phyloP scores from a whole-genome alignment of 306 rosid species.

The Carpinus fangiana region DNA sequence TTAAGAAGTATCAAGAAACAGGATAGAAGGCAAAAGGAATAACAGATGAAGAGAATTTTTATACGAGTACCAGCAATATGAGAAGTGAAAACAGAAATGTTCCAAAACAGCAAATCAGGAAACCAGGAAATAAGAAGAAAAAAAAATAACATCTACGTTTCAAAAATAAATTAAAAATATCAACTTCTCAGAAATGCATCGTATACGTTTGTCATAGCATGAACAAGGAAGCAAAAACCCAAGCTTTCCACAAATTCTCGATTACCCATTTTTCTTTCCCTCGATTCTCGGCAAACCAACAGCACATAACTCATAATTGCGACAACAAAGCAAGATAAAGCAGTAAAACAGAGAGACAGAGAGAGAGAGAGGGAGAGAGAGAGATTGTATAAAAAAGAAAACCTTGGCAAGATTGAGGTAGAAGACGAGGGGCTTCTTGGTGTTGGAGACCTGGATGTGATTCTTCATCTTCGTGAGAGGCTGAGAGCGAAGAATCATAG shows the following conservation, averaged over 20 bases:
- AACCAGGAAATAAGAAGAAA: slow-evolving; percentile 7
- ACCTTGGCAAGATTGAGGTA: slow-evolving; percentile 82
- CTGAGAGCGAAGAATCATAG: no score
- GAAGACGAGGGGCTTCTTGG: slow-evolving; percentile 67
- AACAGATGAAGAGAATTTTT: neutral
- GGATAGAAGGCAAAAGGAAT: slow-evolving; percentile 1
- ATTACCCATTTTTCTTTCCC: slow-evolving; percentile 1
- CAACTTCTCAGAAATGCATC: slow-evolving; percentile 32
- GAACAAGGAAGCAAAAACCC: neutral
- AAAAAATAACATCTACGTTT: neutral
- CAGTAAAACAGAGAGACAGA: neutral
- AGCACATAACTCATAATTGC: neutral
- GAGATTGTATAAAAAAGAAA: neutral
- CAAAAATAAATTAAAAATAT: neutral
- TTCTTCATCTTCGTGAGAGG: slow-evolving; percentile 24
- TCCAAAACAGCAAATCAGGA: slow-evolving; percentile 16
- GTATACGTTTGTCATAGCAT: neutral
- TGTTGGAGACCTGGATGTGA: slow-evolving; percentile 63
- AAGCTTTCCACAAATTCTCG: neutral
- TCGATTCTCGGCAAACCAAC: neutral
- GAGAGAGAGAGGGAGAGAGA: neutral
- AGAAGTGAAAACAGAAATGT: slow-evolving; percentile 24
- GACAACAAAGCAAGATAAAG: neutral
- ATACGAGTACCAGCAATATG: slow-evolving; percentile 12
- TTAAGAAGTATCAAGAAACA: slow-evolving; percentile 19